These are phyloP conservation scores for Aspergillus neoniger DNA, from an alignment of 2,329 filamentous ascomycete genomes.

Conservation along the genomic window DNA sequence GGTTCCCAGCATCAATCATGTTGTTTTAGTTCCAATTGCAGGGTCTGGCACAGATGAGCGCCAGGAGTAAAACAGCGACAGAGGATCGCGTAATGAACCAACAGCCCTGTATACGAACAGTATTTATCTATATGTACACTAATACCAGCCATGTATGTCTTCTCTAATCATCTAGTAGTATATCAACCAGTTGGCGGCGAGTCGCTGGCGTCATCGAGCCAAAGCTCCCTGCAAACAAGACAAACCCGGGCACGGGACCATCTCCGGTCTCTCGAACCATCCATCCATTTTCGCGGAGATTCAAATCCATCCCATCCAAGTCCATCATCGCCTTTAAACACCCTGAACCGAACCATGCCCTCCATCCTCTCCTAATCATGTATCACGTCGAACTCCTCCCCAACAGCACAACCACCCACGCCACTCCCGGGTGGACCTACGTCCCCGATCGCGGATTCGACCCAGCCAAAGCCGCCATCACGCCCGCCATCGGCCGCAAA, in stretches of 20 bases:
- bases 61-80: not conserved
- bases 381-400: slow-evolving; percentile 82
- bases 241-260: slow-evolving; percentile 17
- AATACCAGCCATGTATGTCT: not conserved
- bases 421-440: slow-evolving; percentile 88
- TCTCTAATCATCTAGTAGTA: not conserved
- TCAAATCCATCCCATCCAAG: not conserved
- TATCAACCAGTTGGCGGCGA: not conserved
- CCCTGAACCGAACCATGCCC: not conserved
- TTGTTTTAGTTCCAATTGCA: not conserved
- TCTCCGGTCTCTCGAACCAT: not conserved
- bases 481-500: slow-evolving; percentile 63
- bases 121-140: not conserved
- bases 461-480: slow-evolving; percentile 55
- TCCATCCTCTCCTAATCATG: slow-evolving; percentile 43
- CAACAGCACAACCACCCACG: slow-evolving; percentile 61
- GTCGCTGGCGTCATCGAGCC: not conserved
- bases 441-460: slow-evolving; percentile 72
- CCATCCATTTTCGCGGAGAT: not conserved
- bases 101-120: not conserved
- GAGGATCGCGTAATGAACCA: not conserved
- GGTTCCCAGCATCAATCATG: slow-evolving; percentile 2
- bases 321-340: too few relatives aligned
- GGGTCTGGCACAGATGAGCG: not conserved
- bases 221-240: slow-evolving; percentile 20